phyloP scores from a whole-genome alignment of 2,329 filamentous ascomycete species.

The Nemania sp. region DNA sequence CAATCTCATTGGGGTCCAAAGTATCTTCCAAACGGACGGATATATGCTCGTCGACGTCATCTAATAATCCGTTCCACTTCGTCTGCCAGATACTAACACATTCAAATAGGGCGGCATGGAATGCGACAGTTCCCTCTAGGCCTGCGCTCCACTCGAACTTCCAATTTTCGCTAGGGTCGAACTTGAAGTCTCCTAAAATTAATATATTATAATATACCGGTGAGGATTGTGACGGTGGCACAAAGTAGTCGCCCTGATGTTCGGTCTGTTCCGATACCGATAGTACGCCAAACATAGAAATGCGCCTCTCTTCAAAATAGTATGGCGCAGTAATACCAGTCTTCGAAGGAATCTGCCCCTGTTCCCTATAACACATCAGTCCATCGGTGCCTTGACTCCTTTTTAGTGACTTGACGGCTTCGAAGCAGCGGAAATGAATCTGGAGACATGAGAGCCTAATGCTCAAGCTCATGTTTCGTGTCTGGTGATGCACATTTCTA shows the following conservation, averaged over 20 bases:
- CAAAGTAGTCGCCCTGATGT: too few relatives aligned
- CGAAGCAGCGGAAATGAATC: constrained; percentile 12
- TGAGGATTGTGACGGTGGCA: constrained; percentile 4
- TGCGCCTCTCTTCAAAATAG: constrained; percentile 9
- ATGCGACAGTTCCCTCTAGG: neutral
- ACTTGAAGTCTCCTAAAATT: neutral
- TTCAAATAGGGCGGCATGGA: neutral
- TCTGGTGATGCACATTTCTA: too few relatives aligned
- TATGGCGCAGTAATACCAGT: neutral
- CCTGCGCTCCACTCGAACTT: neutral
- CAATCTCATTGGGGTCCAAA: neutral
- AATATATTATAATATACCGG: constrained; percentile 18
- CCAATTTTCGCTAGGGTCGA: neutral
- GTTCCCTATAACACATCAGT: constrained; percentile 4
- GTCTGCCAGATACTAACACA: neutral
- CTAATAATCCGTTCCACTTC: neutral
- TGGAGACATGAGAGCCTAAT: too few relatives aligned
- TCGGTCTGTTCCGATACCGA: neutral
- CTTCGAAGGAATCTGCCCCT: neutral
- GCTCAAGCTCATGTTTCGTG: too few relatives aligned
- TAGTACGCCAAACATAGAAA: constrained; percentile 15
- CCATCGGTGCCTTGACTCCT: neutral
- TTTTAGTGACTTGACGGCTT: neutral
- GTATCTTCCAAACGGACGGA: neutral
- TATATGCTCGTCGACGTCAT: neutral